Evolutionary conservation across 306 rosid species (phyloP), one percentile per base, ranked within the genome.

Genomic region (Albizia julibrissin): DNA sequence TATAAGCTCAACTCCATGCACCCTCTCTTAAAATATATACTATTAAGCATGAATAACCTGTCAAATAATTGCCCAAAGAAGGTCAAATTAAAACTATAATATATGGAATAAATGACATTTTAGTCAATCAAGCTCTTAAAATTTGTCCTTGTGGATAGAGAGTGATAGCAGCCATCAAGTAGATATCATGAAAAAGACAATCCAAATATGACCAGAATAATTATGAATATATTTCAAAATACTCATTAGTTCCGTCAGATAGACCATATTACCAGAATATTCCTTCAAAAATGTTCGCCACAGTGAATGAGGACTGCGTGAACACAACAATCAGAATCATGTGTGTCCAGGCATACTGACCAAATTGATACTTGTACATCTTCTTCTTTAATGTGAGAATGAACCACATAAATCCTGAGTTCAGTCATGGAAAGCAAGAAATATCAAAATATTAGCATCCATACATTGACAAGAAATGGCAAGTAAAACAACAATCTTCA

Each of bases 331-430:
- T 92, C 67, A 96, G 90, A 89, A 96, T 96, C 99, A 96, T 96
- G 84, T 96, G 97, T 16, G 99, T 96, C 99, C 99, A 96, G 72
- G 99, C 98, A 92, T 91, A 96, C 93, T 96, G 98, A 86, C 99
- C 94, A 90, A 96, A 96, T 84, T 96, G 98, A 89, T 96, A 96
- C 90, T 96, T 96, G 87, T 93, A 93, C 99, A 93, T 92, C 91
- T 91, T 95, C 97, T 93, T 96, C 87, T 96, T 96, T 76, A 96
- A 83, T 39, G 99, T 91, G 81, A 96, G 90, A 88, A 96, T 95
- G 92, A 96, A 96, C 99, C 98, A 96, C 92, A 96, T 94, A 87
- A 96, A 96, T 82, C 99, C 99, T 96, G 91, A 82, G 71, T 52
- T 62, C 83, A 85, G 39, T 76, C 85, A 80, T 81, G 72, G 84